phyloP scores from a whole-genome alignment of 306 rosid genomes.

The Prunus dulcis region DNA sequence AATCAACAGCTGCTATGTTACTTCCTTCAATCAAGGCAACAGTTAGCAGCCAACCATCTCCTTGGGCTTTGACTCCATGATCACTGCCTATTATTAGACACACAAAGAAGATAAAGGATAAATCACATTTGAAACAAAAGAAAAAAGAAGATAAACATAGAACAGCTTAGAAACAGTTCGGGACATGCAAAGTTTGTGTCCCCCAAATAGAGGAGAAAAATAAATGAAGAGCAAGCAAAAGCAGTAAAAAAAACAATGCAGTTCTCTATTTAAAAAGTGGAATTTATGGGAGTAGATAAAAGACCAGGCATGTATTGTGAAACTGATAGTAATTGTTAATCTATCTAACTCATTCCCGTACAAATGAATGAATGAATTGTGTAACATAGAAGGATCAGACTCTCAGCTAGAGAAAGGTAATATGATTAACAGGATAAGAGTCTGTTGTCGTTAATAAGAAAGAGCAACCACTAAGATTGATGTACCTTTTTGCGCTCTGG shows the following conservation, averaged over 20 bases:
- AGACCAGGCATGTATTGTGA: not conserved
- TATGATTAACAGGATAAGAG: not conserved
- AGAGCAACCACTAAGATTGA: not conserved
- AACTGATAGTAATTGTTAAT: not conserved
- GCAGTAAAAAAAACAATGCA: not conserved
- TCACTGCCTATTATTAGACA: conserved; percentile 64
- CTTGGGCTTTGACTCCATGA: conserved; percentile 90
- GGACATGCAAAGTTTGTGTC: conserved; percentile 1
- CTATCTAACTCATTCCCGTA: not conserved
- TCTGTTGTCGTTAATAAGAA: not conserved
- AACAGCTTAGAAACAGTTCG: not conserved
- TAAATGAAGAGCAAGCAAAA: not conserved
- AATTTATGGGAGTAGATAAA: not conserved
- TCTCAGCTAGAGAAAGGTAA: not conserved
- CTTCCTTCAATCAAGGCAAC: conserved; percentile 93
- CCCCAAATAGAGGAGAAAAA: not conserved
- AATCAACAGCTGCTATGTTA: conserved; percentile 65
- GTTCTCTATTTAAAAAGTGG: not conserved
- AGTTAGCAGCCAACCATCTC: conserved; percentile 97
- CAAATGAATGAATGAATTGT: not conserved
- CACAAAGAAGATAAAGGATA: conserved; percentile 2
- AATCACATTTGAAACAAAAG: not conserved
- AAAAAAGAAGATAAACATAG: conserved; percentile 18
- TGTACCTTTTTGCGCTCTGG: conserved; percentile 78
- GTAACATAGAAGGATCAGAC: not conserved